Evolutionary conservation across 768 basidiomycete genomes (phyloP).

Genomic region (Clavaria fumosa): DNA sequence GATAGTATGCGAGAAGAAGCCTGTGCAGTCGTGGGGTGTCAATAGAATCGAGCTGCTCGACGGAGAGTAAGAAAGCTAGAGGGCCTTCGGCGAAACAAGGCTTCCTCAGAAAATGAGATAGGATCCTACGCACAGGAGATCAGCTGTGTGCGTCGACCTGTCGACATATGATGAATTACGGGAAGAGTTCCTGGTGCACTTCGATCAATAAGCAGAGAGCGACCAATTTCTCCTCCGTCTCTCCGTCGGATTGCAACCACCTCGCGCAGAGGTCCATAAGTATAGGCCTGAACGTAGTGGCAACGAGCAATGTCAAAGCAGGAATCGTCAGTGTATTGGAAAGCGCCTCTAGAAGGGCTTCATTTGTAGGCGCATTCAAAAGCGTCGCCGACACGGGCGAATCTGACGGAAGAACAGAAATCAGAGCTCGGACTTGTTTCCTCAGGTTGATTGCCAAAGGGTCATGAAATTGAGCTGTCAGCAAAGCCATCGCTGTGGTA

Average conservation of each 20-base stretch:
- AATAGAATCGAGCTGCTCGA: conserved; percentile 17
- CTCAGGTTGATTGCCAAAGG: conserved; percentile 44
- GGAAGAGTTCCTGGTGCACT: conserved; percentile 55
- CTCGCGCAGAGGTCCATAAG: conserved; percentile 65
- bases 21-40: conserved; percentile 42
- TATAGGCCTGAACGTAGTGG: conserved; percentile 58
- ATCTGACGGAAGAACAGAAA: conserved; percentile 27
- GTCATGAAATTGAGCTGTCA: conserved; percentile 28
- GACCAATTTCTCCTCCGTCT: conserved; percentile 34
- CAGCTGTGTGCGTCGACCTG: conserved; percentile 7
- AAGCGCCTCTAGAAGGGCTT: conserved; percentile 34
- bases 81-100: conserved; percentile 36
- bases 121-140: conserved; percentile 27
- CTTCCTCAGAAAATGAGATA: conserved; percentile 34
- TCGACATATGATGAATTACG: conserved; percentile 29
- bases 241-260: conserved; percentile 50
- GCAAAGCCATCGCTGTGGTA: conserved; percentile 7
- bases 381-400: conserved; percentile 27
- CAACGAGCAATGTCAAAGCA: conserved; percentile 45
- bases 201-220: conserved; percentile 52
- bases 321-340: conserved; percentile 47
- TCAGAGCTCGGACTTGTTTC: conserved; percentile 34
- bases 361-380: conserved; percentile 22
- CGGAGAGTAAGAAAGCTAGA: conserved; percentile 28
- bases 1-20: conserved; percentile 66